Evolutionary conservation across 148 eudicot species (phyloP).

Genomic region (Hydrangea macrophylla): DNA sequence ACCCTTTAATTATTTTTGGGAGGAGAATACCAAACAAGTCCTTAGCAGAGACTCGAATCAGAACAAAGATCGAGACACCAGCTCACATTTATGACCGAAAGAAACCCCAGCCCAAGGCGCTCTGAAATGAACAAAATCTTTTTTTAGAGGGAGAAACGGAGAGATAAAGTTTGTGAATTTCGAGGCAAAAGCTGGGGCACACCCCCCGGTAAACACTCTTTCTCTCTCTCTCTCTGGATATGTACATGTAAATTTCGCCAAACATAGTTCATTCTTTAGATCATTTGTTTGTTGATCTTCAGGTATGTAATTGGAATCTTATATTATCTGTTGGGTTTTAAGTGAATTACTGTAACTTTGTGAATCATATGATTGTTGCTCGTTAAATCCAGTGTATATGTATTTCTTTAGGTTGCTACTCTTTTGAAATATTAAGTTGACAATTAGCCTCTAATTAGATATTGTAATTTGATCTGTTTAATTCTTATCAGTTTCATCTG

Average conservation of each 20-base stretch:
- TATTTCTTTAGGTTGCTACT: neutral
- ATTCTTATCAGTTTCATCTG: neutral
- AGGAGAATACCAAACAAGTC: constrained; percentile 53
- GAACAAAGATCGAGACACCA: too few species aligned
- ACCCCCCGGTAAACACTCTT: constrained; percentile 16
- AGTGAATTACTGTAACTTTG: neutral
- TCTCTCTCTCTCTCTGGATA: constrained; percentile 10
- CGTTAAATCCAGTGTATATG: neutral
- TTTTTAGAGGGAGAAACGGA: neutral
- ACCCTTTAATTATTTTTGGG: too few species aligned
- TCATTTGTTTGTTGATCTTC: neutral
- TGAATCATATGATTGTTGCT: neutral
- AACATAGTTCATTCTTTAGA: neutral
- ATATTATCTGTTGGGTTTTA: neutral
- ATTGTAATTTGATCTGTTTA: neutral
- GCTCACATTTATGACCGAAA: too few species aligned
- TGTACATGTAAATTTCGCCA: neutral
- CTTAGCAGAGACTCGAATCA: constrained; percentile 34
- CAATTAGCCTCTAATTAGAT: too few species aligned
- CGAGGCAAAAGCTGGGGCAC: constrained; percentile 27
- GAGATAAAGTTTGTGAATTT: constrained; percentile 14
- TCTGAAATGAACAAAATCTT: too few species aligned
- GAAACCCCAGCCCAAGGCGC: neutral
- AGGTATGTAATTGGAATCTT: too few species aligned
- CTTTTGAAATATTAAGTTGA: neutral